A percentile compares a stretch with the other conserved stretches of the same genome.
Conservation (phyloP, 2,329 filamentous ascomycete species). For the Ilyonectria mors-panacis region DNA sequence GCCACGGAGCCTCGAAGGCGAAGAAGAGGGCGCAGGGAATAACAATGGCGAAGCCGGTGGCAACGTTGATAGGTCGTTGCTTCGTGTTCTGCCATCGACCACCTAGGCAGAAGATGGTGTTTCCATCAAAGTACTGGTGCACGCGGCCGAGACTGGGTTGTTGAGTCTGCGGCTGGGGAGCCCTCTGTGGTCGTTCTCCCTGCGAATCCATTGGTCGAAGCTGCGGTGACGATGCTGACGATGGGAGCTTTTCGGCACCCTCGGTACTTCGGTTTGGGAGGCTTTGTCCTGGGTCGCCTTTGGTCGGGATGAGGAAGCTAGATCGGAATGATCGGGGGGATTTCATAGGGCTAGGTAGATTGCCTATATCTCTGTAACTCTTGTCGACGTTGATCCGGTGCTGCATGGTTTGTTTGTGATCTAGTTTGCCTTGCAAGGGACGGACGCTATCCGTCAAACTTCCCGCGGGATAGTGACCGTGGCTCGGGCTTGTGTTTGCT, state of each 20-base stretch:
- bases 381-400: conserved; percentile 73
- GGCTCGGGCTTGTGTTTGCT: conserved; percentile 80
- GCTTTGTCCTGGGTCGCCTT: conserved; percentile 65
- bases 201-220: conserved; percentile 65
- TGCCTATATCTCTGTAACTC: conserved; percentile 67
- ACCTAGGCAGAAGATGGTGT: conserved; percentile 89
- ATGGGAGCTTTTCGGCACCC: conserved; percentile 87
- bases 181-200: conserved; percentile 35
- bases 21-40: conserved; percentile 89
- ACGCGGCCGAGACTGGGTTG: conserved; percentile 72
- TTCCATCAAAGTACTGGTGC: conserved; percentile 94
- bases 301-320: conserved; percentile 77
- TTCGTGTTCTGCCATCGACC: conserved; percentile 91
- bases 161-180: conserved; percentile 41
- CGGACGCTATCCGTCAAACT: conserved; percentile 84
- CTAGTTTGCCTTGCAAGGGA: conserved; percentile 73
- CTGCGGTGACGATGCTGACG: conserved; percentile 81
- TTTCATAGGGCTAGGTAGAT: conserved; percentile 73
- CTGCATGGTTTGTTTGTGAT: conserved; percentile 49
- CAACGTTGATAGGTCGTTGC: conserved; percentile 89
- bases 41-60: conserved; percentile 85
- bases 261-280: conserved; percentile 69
- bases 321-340: conserved; percentile 84
- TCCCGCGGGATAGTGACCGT: conserved; percentile 67
- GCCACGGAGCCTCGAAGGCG: conserved; percentile 84